Conservation (phyloP, 164 flowering plant genomes). For the Sedum album region DNA sequence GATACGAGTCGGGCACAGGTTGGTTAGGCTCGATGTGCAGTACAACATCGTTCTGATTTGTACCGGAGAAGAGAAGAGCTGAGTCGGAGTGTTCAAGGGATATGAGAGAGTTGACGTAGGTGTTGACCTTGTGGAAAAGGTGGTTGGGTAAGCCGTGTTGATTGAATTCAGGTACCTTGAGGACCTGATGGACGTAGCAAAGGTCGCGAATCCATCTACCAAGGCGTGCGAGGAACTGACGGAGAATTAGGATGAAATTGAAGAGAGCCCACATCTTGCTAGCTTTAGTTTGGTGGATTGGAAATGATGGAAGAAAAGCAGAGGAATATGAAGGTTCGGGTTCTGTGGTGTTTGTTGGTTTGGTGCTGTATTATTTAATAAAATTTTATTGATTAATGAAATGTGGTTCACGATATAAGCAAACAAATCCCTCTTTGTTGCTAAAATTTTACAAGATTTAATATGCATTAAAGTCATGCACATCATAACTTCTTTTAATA, state of each 20-base stretch:
- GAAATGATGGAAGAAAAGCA: not conserved
- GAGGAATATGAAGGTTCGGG: conserved; percentile 2
- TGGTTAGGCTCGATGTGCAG: conserved; percentile 48
- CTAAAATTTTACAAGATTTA: no score
- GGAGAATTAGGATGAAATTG: conserved; percentile 8
- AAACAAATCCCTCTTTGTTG: no score
- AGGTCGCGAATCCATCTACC: conserved; percentile 22
- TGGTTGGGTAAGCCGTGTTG: conserved; percentile 49
- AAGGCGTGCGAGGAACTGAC: conserved; percentile 17
- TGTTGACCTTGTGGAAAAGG: conserved; percentile 35
- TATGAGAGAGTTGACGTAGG: conserved; percentile 45
- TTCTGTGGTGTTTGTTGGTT: not conserved
- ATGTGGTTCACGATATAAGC: no score
- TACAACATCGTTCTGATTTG: conserved; percentile 41
- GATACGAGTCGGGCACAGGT: conserved; percentile 44
- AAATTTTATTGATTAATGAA: no score
- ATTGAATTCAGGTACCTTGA: conserved; percentile 59
- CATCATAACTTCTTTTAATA: no score
- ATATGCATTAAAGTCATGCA: no score
- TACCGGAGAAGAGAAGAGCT: conserved; percentile 56
- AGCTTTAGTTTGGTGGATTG: not conserved
- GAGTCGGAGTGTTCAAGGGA: conserved; percentile 62
- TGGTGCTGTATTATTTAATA: not conserved
- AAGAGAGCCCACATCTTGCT: not conserved
- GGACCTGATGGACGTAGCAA: conserved; percentile 28